Base-by-base conservation (phyloP, 2,329 filamentous ascomycete genomes). In the Fusarium sp. region DNA sequence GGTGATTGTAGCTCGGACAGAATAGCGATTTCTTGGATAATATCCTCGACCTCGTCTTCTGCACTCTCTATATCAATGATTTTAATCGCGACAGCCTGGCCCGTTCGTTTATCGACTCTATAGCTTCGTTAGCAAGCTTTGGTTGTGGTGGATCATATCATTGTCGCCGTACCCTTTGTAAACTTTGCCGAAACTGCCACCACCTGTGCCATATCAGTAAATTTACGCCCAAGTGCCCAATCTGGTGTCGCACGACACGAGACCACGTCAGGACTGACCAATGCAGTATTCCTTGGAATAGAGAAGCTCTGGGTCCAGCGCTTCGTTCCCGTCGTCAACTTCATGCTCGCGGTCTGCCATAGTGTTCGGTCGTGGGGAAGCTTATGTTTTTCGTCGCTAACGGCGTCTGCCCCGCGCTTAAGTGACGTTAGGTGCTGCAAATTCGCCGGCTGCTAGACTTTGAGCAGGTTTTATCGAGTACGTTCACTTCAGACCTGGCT, bases 31-130 rank as follows among this genome's bases (percentile, higher is more conserved):
- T 99, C 96, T 81, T 97, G 94, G 80, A 98, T 98, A 77, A 99
- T 99, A 83, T 99, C 96, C 84, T 98, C 96, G 75, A 99, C 95
- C 83, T 99, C 96, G 81, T 99, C 96, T 83, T 99, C 96, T 78
- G 96, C 96, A 84, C 96, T 98, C 83, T 99, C 96, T 73, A 99
- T 96, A 78, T 99, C 96, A 80, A 99, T 98, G 77, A 99, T 88
- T 83, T 99, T 99, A 85, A 99, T 99, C 32, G 96, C 96, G 54
- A 99, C 96, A 15, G 95, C 92, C 78, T 97, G 92, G 40, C 96
- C 96, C 20, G 92, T 97, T 55, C 93, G 90, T 79, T 96, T 97
- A 84, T 98, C 95, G 73, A 98, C 93, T 64, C 93, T 96, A 75
- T 20, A n/a, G n/a, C 4, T 35, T 38, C 35, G 56, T 73, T 54